Evolutionary conservation across 1,284 basidiomycete genomes (phyloP), one percentile per base, ranked within the genome.

Genomic region (Ganoderma lucidum): DNA sequence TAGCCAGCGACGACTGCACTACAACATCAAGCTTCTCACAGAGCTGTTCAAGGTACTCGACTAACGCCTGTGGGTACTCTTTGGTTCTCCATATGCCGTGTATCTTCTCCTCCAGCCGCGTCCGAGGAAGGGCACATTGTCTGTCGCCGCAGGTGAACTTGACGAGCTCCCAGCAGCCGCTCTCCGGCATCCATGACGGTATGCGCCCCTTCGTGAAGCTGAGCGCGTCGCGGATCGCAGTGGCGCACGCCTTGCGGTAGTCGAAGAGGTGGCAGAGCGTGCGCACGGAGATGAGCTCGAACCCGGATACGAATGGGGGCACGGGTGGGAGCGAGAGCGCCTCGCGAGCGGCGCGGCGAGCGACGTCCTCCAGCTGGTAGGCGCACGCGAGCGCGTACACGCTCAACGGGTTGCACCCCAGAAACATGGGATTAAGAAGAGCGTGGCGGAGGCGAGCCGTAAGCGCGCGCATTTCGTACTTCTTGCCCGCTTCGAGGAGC

Each of bases 321-420:
- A 56, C 44, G 30, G 42, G 62, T 17, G 62, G 45, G 5, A 63
- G 45, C 15, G 45, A 30, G 32, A 63, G 42, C 15, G 62, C 19
- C 17, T 30, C 30, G 37, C 32, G 30, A 6, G 62, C 62, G 15
- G 62, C 62, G 35, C 35, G 51, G n/a, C 19, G 62, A 1, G 48
- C 45, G 35, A 63, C 62, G n/a, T 63, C 48, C 14, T 48, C 45
- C 12, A 63, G 48, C 12, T 30, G 32, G 35, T 63, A 63, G 35
- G 62, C 62, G 32, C 62, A 63, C 8, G 62, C 62, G n/a, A 63
- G 62, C 48, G 62, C 62, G 42, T 63, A 63, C n/a, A 55, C 35
- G 62, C 62, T 63, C 14, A 63, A n/a, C 3, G 48, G 35, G n/a
- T 63, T 51, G 35, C 19, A 5, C 1, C 8, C 19, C 19, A 63